These are phyloP conservation scores for Bimuria novae-zelandiae DNA, from an alignment of 2,329 filamentous ascomycete species.

Conservation along the genomic window DNA sequence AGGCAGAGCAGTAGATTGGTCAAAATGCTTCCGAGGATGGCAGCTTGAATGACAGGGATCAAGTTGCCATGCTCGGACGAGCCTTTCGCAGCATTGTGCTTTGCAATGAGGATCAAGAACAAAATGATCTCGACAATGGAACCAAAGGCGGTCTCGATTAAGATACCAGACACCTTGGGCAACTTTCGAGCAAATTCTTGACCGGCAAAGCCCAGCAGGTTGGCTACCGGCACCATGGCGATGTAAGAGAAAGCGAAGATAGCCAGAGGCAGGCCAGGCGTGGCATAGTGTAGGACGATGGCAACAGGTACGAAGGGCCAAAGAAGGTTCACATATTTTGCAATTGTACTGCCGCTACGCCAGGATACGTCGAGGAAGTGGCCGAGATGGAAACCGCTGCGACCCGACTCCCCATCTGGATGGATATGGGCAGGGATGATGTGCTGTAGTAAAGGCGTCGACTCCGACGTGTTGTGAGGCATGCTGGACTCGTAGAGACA, in stretches of 20 bases:
- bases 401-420: constrained; percentile 68
- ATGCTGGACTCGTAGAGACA: constrained; percentile 5
- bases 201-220: constrained; percentile 74
- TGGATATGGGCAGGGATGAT: constrained; percentile 44
- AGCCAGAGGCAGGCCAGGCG: constrained; percentile 60
- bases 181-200: constrained; percentile 73
- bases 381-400: constrained; percentile 64
- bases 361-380: constrained; percentile 68
- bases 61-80: constrained; percentile 43
- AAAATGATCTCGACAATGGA: constrained; percentile 80
- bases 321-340: constrained; percentile 69
- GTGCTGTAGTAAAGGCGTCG: constrained; percentile 36
- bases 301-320: constrained; percentile 77
- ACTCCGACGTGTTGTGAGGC: constrained; percentile 26
- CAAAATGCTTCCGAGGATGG: constrained; percentile 81
- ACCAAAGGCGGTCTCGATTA: constrained; percentile 64
- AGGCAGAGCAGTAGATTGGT: constrained; percentile 81
- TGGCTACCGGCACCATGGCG: constrained; percentile 76
- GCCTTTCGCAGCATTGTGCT: constrained; percentile 49
- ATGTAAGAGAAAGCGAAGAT: constrained; percentile 73
- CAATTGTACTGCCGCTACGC: constrained; percentile 66
- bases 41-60: constrained; percentile 75
- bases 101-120: constrained; percentile 73
- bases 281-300: constrained; percentile 63
- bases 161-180: constrained; percentile 70